phyloP scores from a whole-genome alignment of 345 rosid species.

The Erysimum cheiranthoides region DNA sequence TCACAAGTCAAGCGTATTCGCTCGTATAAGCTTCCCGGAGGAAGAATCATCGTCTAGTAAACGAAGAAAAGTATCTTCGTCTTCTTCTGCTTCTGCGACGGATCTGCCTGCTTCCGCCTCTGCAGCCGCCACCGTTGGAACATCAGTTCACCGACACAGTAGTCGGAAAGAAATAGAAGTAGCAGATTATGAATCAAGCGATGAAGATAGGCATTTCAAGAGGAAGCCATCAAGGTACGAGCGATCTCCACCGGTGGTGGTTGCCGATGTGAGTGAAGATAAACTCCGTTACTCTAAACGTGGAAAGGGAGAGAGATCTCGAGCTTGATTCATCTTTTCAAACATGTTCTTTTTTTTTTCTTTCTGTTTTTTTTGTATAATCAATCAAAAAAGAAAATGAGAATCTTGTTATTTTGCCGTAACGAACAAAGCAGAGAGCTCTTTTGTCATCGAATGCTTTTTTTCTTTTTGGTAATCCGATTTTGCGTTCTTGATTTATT shows the following conservation, averaged over 20 bases:
- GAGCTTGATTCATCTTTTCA: conserved; percentile 10
- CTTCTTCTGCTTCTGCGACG: conserved; percentile 43
- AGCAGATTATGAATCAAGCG: conserved; percentile 82
- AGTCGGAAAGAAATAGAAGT: conserved; percentile 46
- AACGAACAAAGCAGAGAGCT: conserved; percentile 5
- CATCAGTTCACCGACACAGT: conserved; percentile 34
- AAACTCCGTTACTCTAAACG: conserved; percentile 40
- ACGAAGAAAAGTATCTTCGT: conserved; percentile 59
- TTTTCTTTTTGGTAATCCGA: neutral
- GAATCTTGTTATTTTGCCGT: conserved; percentile 4
- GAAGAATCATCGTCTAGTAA: conserved; percentile 60
- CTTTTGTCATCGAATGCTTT: conserved; percentile 18
- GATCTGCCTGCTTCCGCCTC: conserved; percentile 33
- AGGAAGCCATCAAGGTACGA: conserved; percentile 84
- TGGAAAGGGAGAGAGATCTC: conserved; percentile 41
- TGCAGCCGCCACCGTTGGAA: conserved; percentile 21
- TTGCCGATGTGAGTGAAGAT: conserved; percentile 35
- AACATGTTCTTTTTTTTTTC: neutral
- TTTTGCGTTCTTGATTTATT: too few species aligned
- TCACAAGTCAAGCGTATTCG: conserved; percentile 81
- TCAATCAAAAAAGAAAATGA: neutral
- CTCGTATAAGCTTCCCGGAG: conserved; percentile 89
- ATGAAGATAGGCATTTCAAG: conserved; percentile 90
- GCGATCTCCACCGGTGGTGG: conserved; percentile 55
- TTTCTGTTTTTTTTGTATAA: neutral